Conservation (phyloP, 176 grass and related monocot genomes). For the Thinopyrum elongatum region DNA sequence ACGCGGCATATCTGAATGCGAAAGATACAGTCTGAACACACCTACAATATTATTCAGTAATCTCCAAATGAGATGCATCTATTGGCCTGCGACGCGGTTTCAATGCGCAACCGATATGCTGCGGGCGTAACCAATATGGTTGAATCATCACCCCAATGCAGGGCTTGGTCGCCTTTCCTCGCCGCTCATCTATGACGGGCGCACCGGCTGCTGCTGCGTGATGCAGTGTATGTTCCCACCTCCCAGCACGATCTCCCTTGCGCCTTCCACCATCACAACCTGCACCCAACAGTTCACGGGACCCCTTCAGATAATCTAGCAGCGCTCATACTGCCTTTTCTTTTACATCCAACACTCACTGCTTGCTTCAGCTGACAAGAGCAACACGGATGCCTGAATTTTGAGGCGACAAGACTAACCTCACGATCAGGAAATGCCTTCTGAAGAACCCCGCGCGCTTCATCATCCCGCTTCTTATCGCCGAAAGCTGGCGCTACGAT, state of each 20-base stretch:
- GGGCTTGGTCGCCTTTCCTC: not conserved
- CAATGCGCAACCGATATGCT: not conserved
- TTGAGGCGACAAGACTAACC: slow-evolving; percentile 27
- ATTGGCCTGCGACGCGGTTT: not conserved
- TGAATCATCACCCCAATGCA: not conserved
- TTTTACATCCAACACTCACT: not conserved
- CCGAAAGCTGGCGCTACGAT: slow-evolving; percentile 77
- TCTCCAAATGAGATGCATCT: not conserved
- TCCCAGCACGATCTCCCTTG: slow-evolving; percentile 79
- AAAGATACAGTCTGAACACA: not conserved
- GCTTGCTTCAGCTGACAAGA: not conserved
- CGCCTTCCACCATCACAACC: slow-evolving; percentile 87
- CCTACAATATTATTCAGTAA: not conserved
- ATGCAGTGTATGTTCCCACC: slow-evolving; percentile 95
- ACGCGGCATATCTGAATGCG: too few relatives aligned
- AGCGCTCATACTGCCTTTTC: not conserved
- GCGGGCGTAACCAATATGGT: not conserved
- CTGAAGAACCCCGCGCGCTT: slow-evolving; percentile 50
- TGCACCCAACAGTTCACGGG: not conserved
- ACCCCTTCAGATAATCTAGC: not conserved
- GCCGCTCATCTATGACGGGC: not conserved
- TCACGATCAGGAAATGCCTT: slow-evolving; percentile 63
- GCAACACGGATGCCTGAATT: not conserved
- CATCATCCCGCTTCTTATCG: slow-evolving; percentile 59
- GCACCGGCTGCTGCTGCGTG: slow-evolving; percentile 83